Conservation (phyloP, 495 filamentous ascomycete genomes). For the Cenococcum geophilum region DNA sequence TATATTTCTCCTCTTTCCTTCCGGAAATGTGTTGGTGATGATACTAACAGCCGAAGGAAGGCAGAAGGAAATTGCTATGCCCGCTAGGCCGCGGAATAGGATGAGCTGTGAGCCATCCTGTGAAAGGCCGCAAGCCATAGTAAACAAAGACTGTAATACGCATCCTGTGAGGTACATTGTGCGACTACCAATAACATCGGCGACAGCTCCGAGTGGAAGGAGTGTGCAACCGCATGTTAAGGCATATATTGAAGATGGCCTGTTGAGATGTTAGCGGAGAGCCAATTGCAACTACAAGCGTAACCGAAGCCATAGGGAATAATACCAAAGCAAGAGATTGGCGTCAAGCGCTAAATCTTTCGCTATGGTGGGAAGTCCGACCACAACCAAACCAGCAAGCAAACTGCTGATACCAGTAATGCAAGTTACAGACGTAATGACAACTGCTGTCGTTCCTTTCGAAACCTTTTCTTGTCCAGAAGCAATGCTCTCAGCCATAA, state of each 20-base stretch:
- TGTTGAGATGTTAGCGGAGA: constrained; percentile 15
- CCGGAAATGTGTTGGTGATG: constrained; percentile 41
- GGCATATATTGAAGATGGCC: constrained; percentile 45
- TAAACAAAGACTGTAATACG: constrained; percentile 41
- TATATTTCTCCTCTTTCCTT: constrained; percentile 42
- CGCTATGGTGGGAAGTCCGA: constrained; percentile 48
- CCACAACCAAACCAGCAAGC: constrained; percentile 42
- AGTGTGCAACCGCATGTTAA: constrained; percentile 45
- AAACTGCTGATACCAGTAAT: constrained; percentile 38
- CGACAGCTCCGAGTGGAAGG: constrained; percentile 46
- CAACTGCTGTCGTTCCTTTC: constrained; percentile 35
- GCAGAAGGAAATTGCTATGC: constrained; percentile 47
- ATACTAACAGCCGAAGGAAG: constrained; percentile 48
- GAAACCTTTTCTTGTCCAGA: constrained; percentile 10
- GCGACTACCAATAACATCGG: constrained; percentile 48
- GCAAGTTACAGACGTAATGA: constrained; percentile 40
- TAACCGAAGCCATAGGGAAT: background rate
- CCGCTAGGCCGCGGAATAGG: constrained; percentile 47
- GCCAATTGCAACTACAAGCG: background rate
- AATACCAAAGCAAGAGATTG: constrained; percentile 44
- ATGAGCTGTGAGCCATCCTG: constrained; percentile 46
- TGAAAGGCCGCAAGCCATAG: constrained; percentile 43
- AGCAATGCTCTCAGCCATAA: constrained; percentile 4
- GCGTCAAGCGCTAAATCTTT: constrained; percentile 40
- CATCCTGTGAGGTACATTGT: constrained; percentile 43